Evolutionary conservation across 2,329 filamentous ascomycete species (phyloP).

Genomic region (Fonsecaea pedrosoi): DNA sequence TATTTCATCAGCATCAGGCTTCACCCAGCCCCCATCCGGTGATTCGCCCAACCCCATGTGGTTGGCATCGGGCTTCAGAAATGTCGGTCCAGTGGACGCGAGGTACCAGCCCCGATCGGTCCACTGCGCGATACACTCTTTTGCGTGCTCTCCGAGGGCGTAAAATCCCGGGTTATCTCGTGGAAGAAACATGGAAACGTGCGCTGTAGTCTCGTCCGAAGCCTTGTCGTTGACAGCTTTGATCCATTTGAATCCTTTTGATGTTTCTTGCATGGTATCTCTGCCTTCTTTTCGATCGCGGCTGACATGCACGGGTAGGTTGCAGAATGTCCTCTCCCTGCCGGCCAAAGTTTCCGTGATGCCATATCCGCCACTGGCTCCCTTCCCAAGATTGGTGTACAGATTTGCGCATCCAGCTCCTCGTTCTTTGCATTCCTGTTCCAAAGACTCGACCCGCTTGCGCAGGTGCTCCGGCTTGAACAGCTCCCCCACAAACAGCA

Average conservation of each 20-base stretch:
- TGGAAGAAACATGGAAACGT: conserved; percentile 63
- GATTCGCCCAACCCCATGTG: conserved; percentile 29
- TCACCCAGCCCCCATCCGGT: conserved; percentile 37
- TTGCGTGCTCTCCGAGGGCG: conserved; percentile 48
- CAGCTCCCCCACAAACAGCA: conserved; percentile 91
- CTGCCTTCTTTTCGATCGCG: conserved; percentile 40
- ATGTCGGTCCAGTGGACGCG: conserved; percentile 35
- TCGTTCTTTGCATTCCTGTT: conserved; percentile 58
- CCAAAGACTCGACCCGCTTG: conserved; percentile 72
- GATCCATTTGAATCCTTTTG: conserved; percentile 65
- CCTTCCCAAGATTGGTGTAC: conserved; percentile 81
- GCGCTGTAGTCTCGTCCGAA: conserved; percentile 78
- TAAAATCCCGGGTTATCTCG: conserved; percentile 55
- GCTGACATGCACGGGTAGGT: conserved; percentile 62
- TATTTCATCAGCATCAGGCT: conserved; percentile 36
- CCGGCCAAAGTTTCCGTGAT: conserved; percentile 57
- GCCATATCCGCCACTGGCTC: conserved; percentile 58
- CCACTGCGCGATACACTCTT: conserved; percentile 48
- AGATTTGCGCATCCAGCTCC: conserved; percentile 71
- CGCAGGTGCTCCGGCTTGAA: conserved; percentile 82
- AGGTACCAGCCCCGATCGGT: conserved; percentile 43
- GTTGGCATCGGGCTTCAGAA: conserved; percentile 23
- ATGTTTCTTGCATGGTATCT: conserved; percentile 34
- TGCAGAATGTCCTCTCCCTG: conserved; percentile 84
- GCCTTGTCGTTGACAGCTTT: conserved; percentile 79